Evolutionary conservation across 441 rosid species (phyloP).

Genomic region (Lagerstroemia fauriei): DNA sequence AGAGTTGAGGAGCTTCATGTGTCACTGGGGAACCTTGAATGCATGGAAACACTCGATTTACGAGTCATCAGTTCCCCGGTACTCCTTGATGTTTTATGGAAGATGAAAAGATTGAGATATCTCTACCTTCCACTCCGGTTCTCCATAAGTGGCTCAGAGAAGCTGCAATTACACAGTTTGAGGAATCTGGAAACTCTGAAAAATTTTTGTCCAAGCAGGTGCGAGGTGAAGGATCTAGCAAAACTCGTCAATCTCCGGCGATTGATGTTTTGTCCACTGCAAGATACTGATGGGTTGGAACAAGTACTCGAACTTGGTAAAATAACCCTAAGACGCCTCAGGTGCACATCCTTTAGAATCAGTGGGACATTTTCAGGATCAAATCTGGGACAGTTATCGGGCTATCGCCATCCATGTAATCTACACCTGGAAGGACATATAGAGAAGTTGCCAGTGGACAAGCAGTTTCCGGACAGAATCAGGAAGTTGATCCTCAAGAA

Average conservation of each 20-base stretch:
- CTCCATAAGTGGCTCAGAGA: background rate
- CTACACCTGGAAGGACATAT: slow-evolving; percentile 5
- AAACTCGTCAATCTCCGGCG: slow-evolving; percentile 17
- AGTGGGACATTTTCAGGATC: background rate
- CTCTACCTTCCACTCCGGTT: slow-evolving; percentile 1
- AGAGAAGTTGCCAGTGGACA: slow-evolving; percentile 3
- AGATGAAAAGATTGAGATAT: slow-evolving; percentile 21
- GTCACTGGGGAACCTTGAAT: slow-evolving; percentile 20
- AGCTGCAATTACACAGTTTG: slow-evolving; percentile 2
- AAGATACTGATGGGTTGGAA: background rate
- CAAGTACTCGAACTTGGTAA: background rate
- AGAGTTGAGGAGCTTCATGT: background rate
- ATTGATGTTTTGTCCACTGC: background rate
- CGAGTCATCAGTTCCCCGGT: background rate
- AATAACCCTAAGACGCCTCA: background rate
- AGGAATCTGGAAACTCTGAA: slow-evolving; percentile 8
- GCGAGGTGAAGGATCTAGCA: background rate
- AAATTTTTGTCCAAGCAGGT: slow-evolving; percentile 10
- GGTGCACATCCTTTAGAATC: slow-evolving; percentile 10
- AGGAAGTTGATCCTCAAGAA: slow-evolving; percentile 8
- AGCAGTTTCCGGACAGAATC: slow-evolving; percentile 5
- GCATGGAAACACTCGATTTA: slow-evolving; percentile 22
- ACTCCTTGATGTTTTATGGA: slow-evolving; percentile 20
- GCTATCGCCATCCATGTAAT: slow-evolving; percentile 15
- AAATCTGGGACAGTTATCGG: background rate